Percentiles rank a stretch among this genome's conserved stretches.
phyloP scores from a whole-genome alignment of 2,329 filamentous ascomycete species.

The Paecilomyces formosus region DNA sequence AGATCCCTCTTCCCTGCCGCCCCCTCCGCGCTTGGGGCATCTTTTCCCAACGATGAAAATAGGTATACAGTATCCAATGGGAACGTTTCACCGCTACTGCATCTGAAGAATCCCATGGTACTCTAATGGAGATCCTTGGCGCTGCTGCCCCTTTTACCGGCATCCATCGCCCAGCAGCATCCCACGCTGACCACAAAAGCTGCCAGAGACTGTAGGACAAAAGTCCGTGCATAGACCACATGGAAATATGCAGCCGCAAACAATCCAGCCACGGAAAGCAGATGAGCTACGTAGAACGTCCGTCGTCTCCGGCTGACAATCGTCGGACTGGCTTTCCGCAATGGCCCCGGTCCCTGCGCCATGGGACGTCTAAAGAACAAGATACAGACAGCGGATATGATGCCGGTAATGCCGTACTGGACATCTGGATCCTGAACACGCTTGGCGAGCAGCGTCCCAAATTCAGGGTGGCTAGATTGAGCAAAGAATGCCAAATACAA shows the following conservation, averaged over 20 bases:
- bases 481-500: conserved; percentile 55
- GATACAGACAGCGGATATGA: conserved; percentile 40
- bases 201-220: conserved; percentile 43
- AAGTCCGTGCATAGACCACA: conserved; percentile 48
- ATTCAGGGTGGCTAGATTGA: conserved; percentile 32
- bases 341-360: conserved; percentile 12
- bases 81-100: neutral
- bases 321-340: conserved; percentile 4
- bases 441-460: conserved; percentile 39
- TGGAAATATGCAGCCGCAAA: conserved; percentile 48
- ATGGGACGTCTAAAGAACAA: conserved; percentile 43
- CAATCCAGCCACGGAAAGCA: conserved; percentile 43
- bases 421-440: conserved; percentile 52
- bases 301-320: conserved; percentile 26
- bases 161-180: conserved; percentile 15
- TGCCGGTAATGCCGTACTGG: conserved; percentile 46
- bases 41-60: too few species aligned
- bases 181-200: conserved; percentile 39
- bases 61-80: neutral
- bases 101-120: neutral
- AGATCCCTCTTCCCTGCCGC: too few species aligned
- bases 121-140: neutral
- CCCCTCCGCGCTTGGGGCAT: too few species aligned
- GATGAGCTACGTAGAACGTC: conserved; percentile 50
- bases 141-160: neutral